phyloP scores from a whole-genome alignment of 768 basidiomycete genomes.

The Pholiota molesta region DNA sequence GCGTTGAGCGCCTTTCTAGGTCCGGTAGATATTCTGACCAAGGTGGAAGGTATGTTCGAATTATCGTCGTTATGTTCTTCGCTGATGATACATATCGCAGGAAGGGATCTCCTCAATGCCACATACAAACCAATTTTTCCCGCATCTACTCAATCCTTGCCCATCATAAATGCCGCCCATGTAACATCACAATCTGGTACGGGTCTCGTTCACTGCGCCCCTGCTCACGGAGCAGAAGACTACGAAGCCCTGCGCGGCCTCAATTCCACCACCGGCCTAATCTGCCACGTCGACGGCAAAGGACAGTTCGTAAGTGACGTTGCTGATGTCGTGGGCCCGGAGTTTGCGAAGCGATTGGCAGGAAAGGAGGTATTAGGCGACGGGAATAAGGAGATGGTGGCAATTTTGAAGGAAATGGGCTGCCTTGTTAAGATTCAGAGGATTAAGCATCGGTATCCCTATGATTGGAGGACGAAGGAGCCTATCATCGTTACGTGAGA shows the following conservation, averaged over 20 bases:
- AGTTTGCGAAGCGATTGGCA: slow-evolving; percentile 46
- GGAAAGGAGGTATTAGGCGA: slow-evolving; percentile 76
- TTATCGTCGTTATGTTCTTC: background rate
- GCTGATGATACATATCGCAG: background rate
- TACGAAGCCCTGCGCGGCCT: slow-evolving; percentile 72
- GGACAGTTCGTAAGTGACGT: slow-evolving; percentile 73
- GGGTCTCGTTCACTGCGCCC: slow-evolving; percentile 93
- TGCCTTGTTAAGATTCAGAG: slow-evolving; percentile 68
- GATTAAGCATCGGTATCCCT: slow-evolving; percentile 89
- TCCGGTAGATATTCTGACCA: slow-evolving; percentile 35
- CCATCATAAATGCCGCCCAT: slow-evolving; percentile 69
- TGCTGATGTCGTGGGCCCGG: slow-evolving; percentile 56
- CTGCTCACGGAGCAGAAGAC: slow-evolving; percentile 93
- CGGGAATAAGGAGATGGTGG: slow-evolving; percentile 70
- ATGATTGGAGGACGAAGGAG: slow-evolving; percentile 95
- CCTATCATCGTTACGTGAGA: slow-evolving; percentile 89
- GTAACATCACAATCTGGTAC: slow-evolving; percentile 91
- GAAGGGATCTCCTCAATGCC: slow-evolving; percentile 60
- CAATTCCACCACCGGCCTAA: slow-evolving; percentile 39
- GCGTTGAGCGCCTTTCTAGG: slow-evolving; percentile 41
- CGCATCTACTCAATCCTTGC: slow-evolving; percentile 31
- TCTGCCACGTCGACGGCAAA: slow-evolving; percentile 82
- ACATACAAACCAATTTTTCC: slow-evolving; percentile 67
- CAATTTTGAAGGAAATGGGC: slow-evolving; percentile 56
- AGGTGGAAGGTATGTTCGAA: slow-evolving; percentile 37